Conservation (phyloP, 2,329 filamentous ascomycete genomes). For the Alternaria arbusti region DNA sequence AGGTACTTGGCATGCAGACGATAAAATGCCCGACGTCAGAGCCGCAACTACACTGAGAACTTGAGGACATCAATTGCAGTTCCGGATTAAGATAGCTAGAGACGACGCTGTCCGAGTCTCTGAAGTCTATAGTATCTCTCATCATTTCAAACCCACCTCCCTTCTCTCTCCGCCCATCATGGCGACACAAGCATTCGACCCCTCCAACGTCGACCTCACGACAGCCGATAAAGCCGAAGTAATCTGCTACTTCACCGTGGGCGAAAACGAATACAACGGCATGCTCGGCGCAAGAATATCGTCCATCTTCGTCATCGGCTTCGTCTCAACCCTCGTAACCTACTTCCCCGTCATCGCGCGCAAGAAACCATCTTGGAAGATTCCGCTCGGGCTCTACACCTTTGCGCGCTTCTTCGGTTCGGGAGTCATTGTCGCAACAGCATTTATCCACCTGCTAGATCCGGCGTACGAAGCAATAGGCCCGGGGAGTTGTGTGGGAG, state of each 20-base stretch:
- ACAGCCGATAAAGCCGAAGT: background rate
- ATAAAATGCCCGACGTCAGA: background rate
- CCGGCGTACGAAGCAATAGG: slow-evolving; percentile 8
- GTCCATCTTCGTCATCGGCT: slow-evolving; percentile 7
- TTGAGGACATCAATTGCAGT: background rate
- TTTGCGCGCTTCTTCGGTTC: slow-evolving; percentile 10
- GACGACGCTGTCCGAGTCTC: background rate
- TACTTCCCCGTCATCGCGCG: slow-evolving; percentile 5
- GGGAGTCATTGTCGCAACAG: slow-evolving; percentile 4
- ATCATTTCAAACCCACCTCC: background rate
- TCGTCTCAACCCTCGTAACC: background rate
- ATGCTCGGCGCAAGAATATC: background rate
- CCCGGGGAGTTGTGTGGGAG: slow-evolving; percentile 1
- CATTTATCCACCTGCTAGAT: slow-evolving; percentile 4
- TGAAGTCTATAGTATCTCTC: background rate
- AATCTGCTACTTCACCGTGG: slow-evolving; percentile 1
- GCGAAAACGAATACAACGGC: background rate
- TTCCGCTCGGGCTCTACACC: slow-evolving; percentile 1
- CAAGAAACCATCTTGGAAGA: slow-evolving; percentile 1
- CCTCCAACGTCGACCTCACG: background rate
- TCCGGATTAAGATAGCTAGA: background rate
- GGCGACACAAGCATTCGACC: background rate
- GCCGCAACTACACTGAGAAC: background rate
- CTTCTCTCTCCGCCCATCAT: background rate
- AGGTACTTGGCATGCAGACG: slow-evolving; percentile 1